Conservation (phyloP, 257 asterid species). For the Solanum megistacrolobum region DNA sequence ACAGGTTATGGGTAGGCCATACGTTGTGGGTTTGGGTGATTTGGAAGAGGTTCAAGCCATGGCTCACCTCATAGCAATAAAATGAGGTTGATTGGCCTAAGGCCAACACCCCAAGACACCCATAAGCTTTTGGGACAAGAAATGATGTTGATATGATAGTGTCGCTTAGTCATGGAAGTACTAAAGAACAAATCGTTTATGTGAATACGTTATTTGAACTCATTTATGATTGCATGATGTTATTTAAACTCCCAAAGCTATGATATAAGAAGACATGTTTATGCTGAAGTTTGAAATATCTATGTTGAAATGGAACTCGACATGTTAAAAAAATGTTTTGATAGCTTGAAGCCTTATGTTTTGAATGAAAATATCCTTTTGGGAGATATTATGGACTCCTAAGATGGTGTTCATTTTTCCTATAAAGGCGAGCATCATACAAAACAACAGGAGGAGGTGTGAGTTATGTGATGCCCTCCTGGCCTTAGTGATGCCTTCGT, state of each 20-base stretch:
- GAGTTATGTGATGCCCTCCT: neutral
- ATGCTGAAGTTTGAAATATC: neutral
- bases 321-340: neutral
- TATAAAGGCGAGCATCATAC: neutral
- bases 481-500: neutral
- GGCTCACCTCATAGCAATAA: neutral
- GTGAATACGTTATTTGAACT: neutral
- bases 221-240: neutral
- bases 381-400: neutral
- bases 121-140: neutral
- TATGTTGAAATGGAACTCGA: neutral
- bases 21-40: neutral
- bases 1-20: neutral
- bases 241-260: neutral
- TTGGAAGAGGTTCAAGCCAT: neutral
- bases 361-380: neutral
- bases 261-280: neutral
- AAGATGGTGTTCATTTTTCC: neutral
- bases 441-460: neutral
- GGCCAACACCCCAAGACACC: neutral
- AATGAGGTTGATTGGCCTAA: neutral
- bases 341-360: neutral
- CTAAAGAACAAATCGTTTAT: neutral
- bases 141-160: neutral
- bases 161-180: neutral